Base-by-base conservation (phyloP, 441 rosid species). In the Bocquillonia castaneifolia region DNA sequence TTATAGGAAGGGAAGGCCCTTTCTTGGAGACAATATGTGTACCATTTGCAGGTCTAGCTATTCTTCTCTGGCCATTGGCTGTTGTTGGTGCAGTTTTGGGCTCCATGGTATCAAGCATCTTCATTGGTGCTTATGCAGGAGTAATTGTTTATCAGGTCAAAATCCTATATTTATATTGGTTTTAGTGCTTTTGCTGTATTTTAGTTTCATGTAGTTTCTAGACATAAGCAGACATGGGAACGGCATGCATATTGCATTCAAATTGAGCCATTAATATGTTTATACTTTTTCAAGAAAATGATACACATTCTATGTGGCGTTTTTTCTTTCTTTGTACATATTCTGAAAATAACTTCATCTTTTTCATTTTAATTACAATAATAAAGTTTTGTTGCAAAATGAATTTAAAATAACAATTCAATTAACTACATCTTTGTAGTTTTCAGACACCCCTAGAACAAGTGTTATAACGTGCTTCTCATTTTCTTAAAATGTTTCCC, bases 1-100 rank as follows among this genome's bases (percentile, higher is more conserved):
- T 94, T 29, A 78, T 87, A 58, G 99, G 99, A 39, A 89, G 99
- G 76, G 96, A 94, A 87, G 99, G 97, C 56, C 99, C 97, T 47
- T 94, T 91, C 84, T 84, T 94, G 84, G 99, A 94, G 76, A 89
- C 96, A 4, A 86, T 94, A 77, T 94, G 99, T 67, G 96, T 94
- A 64, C 99, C 99, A 62, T 89, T 91, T 40, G 97, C 97, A 1
- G 97, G 97, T 56, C 96, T 94, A 64, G 96, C 85, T 50, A 91
- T 94, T 72, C 70, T 94, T 74, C 88, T 94, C 31, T 94, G 99
- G 99, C 99, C 97, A 51, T 72, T 90, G 76, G 99, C 88, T 32
- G 99, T 94, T 50, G 84, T 71, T 56, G 99, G 96, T n/a, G 92
- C 99, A 14, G 88, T 94, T 50, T 71, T 87, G 75, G 96, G 84